A percentile compares a stretch with the other conserved stretches of the same genome.
Conservation (phyloP, 805 yeast species). For the Candida railenensis region DNA sequence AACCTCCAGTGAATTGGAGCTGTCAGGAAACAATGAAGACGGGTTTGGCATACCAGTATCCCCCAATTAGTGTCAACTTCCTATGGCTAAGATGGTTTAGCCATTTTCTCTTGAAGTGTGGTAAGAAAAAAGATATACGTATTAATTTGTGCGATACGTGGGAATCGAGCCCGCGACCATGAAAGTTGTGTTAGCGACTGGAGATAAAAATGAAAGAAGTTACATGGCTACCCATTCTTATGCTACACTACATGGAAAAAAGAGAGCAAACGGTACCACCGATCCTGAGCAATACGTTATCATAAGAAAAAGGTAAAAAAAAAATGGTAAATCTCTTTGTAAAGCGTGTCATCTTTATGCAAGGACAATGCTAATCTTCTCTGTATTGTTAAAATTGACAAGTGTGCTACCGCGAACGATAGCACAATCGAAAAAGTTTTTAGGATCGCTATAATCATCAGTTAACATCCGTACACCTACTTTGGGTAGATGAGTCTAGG, state of each 20-base stretch:
- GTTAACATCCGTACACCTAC: no score
- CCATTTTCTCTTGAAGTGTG: neutral
- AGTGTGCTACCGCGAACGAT: constrained; percentile 52
- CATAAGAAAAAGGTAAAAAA: constrained; percentile 45
- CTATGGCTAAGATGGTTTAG: neutral
- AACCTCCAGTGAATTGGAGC: neutral
- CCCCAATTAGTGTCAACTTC: neutral
- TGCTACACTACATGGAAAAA: no score
- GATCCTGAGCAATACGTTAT: neutral
- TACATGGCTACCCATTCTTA: no score
- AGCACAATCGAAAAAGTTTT: constrained; percentile 35
- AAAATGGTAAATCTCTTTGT: constrained; percentile 98
- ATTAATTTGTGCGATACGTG: neutral
- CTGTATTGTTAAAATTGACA: constrained; percentile 99
- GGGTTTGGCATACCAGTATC: neutral
- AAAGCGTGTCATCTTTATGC: constrained; percentile 99
- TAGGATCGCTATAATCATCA: no score
- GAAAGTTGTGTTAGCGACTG: neutral
- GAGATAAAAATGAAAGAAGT: no score
- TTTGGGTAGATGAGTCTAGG: no score
- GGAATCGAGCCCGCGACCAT: constrained; percentile 1
- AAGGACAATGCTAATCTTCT: constrained; percentile 99
- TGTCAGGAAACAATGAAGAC: constrained; percentile 1
- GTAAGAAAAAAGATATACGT: neutral
- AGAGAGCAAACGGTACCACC: no score